Conservation (phyloP, 1,139 yeast species). For the Lodderomyces oxycetoniae region DNA sequence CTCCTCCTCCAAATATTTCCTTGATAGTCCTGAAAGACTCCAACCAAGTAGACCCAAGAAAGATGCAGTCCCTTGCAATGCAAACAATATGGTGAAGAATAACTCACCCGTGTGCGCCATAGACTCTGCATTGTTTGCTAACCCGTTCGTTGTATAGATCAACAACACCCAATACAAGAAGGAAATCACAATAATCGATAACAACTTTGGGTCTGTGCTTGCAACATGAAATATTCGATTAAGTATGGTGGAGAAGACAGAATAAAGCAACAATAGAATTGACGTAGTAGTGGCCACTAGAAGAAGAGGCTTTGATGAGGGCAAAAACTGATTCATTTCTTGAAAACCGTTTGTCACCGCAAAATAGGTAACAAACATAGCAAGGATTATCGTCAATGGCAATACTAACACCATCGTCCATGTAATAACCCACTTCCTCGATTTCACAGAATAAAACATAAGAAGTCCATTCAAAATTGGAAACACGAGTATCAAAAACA, state of each 20-base stretch:
- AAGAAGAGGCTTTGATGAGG: constrained; percentile 48
- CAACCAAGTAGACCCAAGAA: constrained; percentile 53
- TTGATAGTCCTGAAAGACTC: constrained; percentile 24
- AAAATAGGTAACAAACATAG: constrained; percentile 41
- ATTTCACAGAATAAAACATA: constrained; percentile 40
- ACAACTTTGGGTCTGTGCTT: constrained; percentile 47
- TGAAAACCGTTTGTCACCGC: constrained; percentile 21
- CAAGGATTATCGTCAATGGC: constrained; percentile 34
- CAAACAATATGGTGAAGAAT: constrained; percentile 46
- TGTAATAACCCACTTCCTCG: constrained; percentile 48
- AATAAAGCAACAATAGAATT: constrained; percentile 51
- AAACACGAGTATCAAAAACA: constrained; percentile 45
- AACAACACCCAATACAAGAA: constrained; percentile 54
- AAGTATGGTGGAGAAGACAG: constrained; percentile 42
- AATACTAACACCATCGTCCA: constrained; percentile 42
- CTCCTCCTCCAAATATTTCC: not conserved
- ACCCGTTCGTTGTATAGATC: constrained; percentile 42
- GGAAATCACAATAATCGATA: constrained; percentile 56
- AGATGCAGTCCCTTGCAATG: constrained; percentile 47
- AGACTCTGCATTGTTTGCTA: constrained; percentile 35
- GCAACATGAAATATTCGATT: constrained; percentile 23
- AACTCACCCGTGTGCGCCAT: constrained; percentile 62
- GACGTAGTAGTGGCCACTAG: constrained; percentile 40
- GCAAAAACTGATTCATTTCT: constrained; percentile 48
- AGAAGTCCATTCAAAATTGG: constrained; percentile 53